Base-by-base conservation (phyloP, 2,329 filamentous ascomycete genomes). In the Lachnellula hyalina region DNA sequence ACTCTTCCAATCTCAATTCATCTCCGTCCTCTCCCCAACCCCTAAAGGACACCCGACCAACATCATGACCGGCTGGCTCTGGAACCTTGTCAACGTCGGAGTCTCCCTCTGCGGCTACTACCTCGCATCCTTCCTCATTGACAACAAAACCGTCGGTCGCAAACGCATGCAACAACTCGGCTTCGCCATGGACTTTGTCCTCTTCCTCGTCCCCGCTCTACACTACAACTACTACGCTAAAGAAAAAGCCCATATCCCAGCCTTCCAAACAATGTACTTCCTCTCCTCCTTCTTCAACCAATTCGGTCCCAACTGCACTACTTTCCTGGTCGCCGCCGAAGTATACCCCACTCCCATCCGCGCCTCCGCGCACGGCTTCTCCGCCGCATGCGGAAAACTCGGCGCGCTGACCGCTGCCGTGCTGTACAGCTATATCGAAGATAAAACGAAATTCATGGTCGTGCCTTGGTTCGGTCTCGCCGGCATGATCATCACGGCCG, bases 181-280 rank as follows among this genome's bases (percentile, higher is more conserved):
- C 57, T 97, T 97, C 81, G 70, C 95, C 67, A 87, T 92, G 79
- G 89, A 88, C 74, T 97, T 96, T 78, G 78, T 96, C 74, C 86
- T 95, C 73, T 97, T 97, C 74, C 80, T 96, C 69, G 82, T 96
- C 42, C 93, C 93, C 1, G 92, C 87, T 46, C 96, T 96, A 81
- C 78, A 90, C 69, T 96, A 86, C 76, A 71, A 89, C 0, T 91
- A 94, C 82, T 96, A 91, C 77, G 90, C 82, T 19, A 78, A 77
- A 11, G 49, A 35, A 49, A 75, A 79, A 1, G 77, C 77, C 5
- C 83, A 90, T 65, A 87, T 96, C 71, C 85, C 90, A 68, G 77
- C 80, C n/a, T 97, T 97, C 85, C 92, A 96, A 77, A 85, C 92
- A 69, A 96, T 97, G 90, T 96, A 96, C 81, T 96, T 96, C 76